Evolutionary conservation across 192 early-diverging fungal genomes (phyloP).

Genomic region (Phycomyces nitens): DNA sequence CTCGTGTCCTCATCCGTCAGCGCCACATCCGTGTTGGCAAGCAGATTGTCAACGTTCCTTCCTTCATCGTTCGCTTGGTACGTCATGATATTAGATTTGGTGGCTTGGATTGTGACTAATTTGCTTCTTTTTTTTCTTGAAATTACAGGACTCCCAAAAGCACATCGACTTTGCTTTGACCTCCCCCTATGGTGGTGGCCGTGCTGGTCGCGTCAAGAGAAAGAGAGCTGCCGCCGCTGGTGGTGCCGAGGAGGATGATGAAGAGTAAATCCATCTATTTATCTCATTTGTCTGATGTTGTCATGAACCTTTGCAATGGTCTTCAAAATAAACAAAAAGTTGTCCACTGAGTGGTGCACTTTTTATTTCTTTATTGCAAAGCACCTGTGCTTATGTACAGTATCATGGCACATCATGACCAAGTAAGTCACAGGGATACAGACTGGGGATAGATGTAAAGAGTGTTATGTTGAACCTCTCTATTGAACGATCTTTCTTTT

Average conservation of each 20-base stretch:
- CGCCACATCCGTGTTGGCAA: constrained; percentile 98
- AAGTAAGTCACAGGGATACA: not conserved
- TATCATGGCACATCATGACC: constrained; percentile 3
- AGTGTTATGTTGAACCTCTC: not conserved
- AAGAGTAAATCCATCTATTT: constrained; percentile 36
- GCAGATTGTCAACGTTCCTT: constrained; percentile 96
- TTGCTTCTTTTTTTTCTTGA: not conserved
- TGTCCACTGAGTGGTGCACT: constrained; percentile 9
- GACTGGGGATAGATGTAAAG: not conserved
- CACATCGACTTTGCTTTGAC: constrained; percentile 61
- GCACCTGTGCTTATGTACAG: constrained; percentile 4
- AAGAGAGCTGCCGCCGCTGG: constrained; percentile 79
- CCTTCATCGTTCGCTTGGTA: constrained; percentile 90
- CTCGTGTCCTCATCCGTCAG: constrained; percentile 97
- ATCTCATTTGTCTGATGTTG: not conserved
- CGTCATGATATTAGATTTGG: too few species aligned
- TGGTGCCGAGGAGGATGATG: constrained; percentile 58
- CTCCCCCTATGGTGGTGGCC: constrained; percentile 96
- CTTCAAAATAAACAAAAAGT: constrained; percentile 15
- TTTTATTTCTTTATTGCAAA: constrained; percentile 27
- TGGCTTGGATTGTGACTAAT: constrained; percentile 63
- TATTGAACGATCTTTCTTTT: not conserved
- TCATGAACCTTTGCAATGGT: constrained; percentile 23
- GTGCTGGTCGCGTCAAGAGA: constrained; percentile 94
- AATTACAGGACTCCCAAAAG: constrained; percentile 47